phyloP scores from a whole-genome alignment of 2,329 filamentous ascomycete species.

The Dendrostoma leiphaemia region DNA sequence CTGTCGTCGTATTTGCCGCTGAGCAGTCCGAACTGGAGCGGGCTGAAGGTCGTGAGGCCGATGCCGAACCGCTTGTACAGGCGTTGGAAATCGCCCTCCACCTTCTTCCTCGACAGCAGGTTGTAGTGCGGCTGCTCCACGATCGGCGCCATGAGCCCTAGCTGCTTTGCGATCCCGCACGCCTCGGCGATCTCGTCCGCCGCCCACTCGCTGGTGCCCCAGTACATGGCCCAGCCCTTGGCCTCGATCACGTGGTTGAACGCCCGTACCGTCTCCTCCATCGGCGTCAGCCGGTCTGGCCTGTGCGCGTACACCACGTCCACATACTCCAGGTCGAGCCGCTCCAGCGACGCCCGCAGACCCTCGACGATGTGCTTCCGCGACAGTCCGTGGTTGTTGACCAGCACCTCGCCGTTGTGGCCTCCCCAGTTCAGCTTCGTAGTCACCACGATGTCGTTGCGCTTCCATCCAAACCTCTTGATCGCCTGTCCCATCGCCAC shows the following conservation, averaged over 20 bases:
- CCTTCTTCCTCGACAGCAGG: conserved; percentile 57
- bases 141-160: conserved; percentile 60
- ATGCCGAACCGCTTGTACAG: conserved; percentile 58
- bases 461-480: conserved; percentile 58
- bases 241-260: conserved; percentile 69
- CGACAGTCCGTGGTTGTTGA: conserved; percentile 60
- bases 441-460: conserved; percentile 59
- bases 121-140: conserved; percentile 71
- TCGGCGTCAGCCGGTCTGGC: conserved; percentile 64
- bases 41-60: conserved; percentile 59
- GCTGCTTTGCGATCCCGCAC: conserved; percentile 55
- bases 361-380: conserved; percentile 63
- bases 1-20: conserved; percentile 66
- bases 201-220: conserved; percentile 70
- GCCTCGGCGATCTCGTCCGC: conserved; percentile 67
- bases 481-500: conserved; percentile 63
- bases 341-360: conserved; percentile 53
- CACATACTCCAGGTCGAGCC: conserved; percentile 59
- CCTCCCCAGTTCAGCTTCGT: conserved; percentile 67
- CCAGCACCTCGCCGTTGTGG: conserved; percentile 57
- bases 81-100: conserved; percentile 62
- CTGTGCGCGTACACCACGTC: conserved; percentile 70
- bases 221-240: conserved; percentile 67
- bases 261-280: conserved; percentile 68
- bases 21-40: conserved; percentile 54